Evolutionary conservation across 345 rosid species (phyloP).

Genomic region (Lenwebbia sp.): DNA sequence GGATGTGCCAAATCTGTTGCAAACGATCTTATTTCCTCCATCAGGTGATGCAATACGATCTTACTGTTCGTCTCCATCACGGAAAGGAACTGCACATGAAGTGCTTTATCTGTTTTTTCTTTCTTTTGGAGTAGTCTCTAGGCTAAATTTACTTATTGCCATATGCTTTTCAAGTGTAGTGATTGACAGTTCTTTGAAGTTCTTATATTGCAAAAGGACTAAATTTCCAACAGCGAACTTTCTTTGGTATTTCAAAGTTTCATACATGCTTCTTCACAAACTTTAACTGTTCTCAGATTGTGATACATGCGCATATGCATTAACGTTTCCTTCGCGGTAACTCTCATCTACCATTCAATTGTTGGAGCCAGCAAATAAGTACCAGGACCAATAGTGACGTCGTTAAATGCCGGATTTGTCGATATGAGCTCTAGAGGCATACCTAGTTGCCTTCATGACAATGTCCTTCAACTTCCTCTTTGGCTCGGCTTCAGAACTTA

Average conservation of each 20-base stretch:
- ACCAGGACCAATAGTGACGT: neutral
- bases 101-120: neutral
- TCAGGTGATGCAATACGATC: neutral
- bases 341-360: neutral
- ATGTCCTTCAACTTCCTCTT: constrained; percentile 66
- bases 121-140: neutral
- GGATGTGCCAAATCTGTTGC: neutral
- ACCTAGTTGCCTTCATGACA: constrained; percentile 91
- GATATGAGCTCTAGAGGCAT: neutral
- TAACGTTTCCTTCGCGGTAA: neutral
- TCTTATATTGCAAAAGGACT: neutral
- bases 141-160: neutral
- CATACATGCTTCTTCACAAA: neutral
- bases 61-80: neutral
- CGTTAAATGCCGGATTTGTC: neutral
- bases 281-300: neutral
- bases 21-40: neutral
- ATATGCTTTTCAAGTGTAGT: neutral
- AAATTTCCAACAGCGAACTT: neutral
- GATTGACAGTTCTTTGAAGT: neutral
- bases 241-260: neutral
- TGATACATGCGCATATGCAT: neutral
- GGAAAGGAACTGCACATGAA: neutral
- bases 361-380: neutral
- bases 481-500: constrained; percentile 54